Base-by-base conservation (phyloP, 2,329 filamentous ascomycete species). In the Corniculantispora saksenae region DNA sequence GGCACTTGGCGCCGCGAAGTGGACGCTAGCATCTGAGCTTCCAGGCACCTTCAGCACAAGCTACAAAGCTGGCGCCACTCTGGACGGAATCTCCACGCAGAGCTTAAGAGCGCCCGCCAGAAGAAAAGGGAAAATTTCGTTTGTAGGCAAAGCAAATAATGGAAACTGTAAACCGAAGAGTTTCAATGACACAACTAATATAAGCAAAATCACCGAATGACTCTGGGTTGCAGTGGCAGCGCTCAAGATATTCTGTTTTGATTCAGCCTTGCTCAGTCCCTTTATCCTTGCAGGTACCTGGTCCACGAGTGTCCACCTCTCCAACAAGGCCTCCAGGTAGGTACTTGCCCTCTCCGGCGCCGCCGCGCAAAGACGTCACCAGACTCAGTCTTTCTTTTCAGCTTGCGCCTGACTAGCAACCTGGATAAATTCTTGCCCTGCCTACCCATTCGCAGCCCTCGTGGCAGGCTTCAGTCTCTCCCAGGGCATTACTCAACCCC, bases 291-390 rank as follows among this genome's bases (percentile, higher is more conserved):
- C 38, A 43, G 38, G 38, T 43, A 43, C 38, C 38, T 43, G 38
- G 8, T 15, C 38, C 32, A 48, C 19, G 45, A 10, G 21, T 21
- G 23, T 13, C 47, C 21, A 50, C 45, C n/a, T 50, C 10, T 21
- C 21, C 47, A 50, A 13, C 47, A 23, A 25, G 47, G 12, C 47
- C n/a, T n/a, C n/a, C n/a, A n/a, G n/a, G 17, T 2, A 7, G 10
- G 54, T 23, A 21, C 58, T 32, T 53, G 17, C 48, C 59, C 17
- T 32, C 10, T 45, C 48, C 12, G 32, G 48, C 48, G 48, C 48
- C 27, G 27, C 38, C 27, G 27, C 38, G 38, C 40, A 53, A 56
- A 56, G 50, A 48, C 60, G 60, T 62, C 60, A 63, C 51, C 60
- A 48, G 60, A 56, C 51, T 43, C 23, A 19, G 19, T 45, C 48